Conservation (phyloP, 495 filamentous ascomycete genomes). For the Hapsidospora chrysogenum region DNA sequence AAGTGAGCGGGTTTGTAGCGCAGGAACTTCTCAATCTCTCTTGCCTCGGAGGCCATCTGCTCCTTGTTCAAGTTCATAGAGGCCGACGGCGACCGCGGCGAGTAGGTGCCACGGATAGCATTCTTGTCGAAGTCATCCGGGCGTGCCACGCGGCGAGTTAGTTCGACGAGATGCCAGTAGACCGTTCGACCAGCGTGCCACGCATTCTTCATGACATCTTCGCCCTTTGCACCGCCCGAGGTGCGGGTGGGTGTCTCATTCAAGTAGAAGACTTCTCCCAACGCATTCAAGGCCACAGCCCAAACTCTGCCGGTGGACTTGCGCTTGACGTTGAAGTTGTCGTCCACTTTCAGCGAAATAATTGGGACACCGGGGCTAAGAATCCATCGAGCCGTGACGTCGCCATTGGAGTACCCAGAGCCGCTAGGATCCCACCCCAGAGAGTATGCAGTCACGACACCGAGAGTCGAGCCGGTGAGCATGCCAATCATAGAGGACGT, state of each 20-base stretch:
- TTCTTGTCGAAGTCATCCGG: slow-evolving; percentile 47
- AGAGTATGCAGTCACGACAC: slow-evolving; percentile 71
- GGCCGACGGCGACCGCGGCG: slow-evolving; percentile 27
- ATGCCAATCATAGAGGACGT: slow-evolving; percentile 71
- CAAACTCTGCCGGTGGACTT: slow-evolving; percentile 55
- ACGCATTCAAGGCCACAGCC: slow-evolving; percentile 76
- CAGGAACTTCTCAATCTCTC: slow-evolving; percentile 65
- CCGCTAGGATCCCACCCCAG: slow-evolving; percentile 53
- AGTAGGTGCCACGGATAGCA: slow-evolving; percentile 26
- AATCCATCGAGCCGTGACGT: slow-evolving; percentile 72
- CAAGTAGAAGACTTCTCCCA: slow-evolving; percentile 83
- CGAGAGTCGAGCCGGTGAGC: slow-evolving; percentile 68
- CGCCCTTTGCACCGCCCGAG: slow-evolving; percentile 19
- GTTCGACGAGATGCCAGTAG: slow-evolving; percentile 65
- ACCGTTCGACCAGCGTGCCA: slow-evolving; percentile 68
- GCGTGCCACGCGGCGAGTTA: slow-evolving; percentile 50
- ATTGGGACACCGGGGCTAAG: slow-evolving; percentile 89
- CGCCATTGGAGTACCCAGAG: slow-evolving; percentile 50
- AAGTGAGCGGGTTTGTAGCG: slow-evolving; percentile 62
- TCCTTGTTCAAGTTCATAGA: slow-evolving; percentile 52
- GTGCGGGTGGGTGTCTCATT: slow-evolving; percentile 41
- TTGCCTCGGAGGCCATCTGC: slow-evolving; percentile 57
- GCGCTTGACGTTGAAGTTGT: slow-evolving; percentile 53
- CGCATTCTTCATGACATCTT: slow-evolving; percentile 41
- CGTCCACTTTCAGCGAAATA: slow-evolving; percentile 70